Base-by-base conservation (phyloP, 768 basidiomycete genomes). In the Lactarius akahatsu region DNA sequence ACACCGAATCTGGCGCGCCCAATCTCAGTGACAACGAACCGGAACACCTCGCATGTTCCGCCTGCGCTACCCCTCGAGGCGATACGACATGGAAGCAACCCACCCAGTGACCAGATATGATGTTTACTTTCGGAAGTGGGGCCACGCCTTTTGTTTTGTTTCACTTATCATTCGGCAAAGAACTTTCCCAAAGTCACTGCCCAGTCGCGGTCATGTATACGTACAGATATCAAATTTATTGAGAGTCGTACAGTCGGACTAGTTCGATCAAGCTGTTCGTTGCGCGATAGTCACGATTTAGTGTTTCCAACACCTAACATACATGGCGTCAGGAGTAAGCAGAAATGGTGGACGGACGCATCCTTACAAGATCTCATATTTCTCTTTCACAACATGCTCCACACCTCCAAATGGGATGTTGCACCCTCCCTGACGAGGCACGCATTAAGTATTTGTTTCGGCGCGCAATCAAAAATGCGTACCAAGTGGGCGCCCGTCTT, bases 401-500 rank as follows among this genome's bases (percentile, higher is more conserved):
- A 1, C n/a, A 13, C 47, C 57, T 15, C 30, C 58, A 15, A 36
- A 67, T 15, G 66, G 52, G 54, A 67, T 2, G 28, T 63, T 59
- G 20, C 57, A 59, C 10, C 62, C 66, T 28, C 41, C 28, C 66
- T 67, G 36, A 56, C 32, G 34, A 13, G 23, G 36, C 18, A 38
- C 54, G 43, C 28, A 32, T 40, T 15, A 10, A 23, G 23, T 20
- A 32, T 41, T 70, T 72, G 13, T 76, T 74, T 15, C 73, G 78
- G 52, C 76, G 82, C 4, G 80, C 74, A 23, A 40, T 40, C 11
- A 40, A 40, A 77, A 23, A 38, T 5, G 11, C 36, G 59, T 65
- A 89, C 89, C 36, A 92, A 76, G 76, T 92, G 91, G 66, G 82
- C 79, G 1, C 84, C 87, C 0, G 86, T 83, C 77, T 92, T 92